Conservation (phyloP, 2,329 filamentous ascomycete species). For the Tolypocladium ophioglossoides region DNA sequence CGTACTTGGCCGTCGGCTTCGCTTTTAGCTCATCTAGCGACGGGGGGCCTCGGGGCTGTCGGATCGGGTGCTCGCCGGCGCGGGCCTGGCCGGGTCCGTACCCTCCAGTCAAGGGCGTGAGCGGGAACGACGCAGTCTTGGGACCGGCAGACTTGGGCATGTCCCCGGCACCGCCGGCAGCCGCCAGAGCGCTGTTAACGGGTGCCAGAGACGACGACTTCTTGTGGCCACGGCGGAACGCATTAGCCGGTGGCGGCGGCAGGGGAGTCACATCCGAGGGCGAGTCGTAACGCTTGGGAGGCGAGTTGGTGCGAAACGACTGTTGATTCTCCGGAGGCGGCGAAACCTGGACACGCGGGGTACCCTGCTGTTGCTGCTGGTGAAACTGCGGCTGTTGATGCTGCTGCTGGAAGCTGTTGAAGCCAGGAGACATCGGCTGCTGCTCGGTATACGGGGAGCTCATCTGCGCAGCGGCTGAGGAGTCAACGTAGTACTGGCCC, state of each 20-base stretch:
- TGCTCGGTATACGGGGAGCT: constrained; percentile 32
- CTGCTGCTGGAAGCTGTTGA: constrained; percentile 19
- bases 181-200: constrained; percentile 38
- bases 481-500: constrained; percentile 76
- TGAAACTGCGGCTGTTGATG: constrained; percentile 34
- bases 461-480: constrained; percentile 35
- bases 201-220: constrained; percentile 70
- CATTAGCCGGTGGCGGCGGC: constrained; percentile 79
- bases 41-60: constrained; percentile 87
- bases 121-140: constrained; percentile 70
- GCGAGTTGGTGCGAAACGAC: constrained; percentile 50
- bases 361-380: constrained; percentile 35
- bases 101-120: constrained; percentile 69
- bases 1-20: constrained; percentile 84
- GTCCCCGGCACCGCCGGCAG: constrained; percentile 30
- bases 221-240: constrained; percentile 89
- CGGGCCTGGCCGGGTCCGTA: constrained; percentile 90
- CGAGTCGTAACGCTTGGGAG: constrained; percentile 56
- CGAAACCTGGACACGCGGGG: constrained; percentile 71
- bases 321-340: constrained; percentile 57
- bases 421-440: constrained; percentile 27
- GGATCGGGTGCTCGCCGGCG: constrained; percentile 86
- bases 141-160: constrained; percentile 53
- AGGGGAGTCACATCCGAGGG: constrained; percentile 60
- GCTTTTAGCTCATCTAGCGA: constrained; percentile 81